These are phyloP conservation scores for Agrostemma githago DNA, from an alignment of 148 eudicot genomes.

Conservation along the genomic window DNA sequence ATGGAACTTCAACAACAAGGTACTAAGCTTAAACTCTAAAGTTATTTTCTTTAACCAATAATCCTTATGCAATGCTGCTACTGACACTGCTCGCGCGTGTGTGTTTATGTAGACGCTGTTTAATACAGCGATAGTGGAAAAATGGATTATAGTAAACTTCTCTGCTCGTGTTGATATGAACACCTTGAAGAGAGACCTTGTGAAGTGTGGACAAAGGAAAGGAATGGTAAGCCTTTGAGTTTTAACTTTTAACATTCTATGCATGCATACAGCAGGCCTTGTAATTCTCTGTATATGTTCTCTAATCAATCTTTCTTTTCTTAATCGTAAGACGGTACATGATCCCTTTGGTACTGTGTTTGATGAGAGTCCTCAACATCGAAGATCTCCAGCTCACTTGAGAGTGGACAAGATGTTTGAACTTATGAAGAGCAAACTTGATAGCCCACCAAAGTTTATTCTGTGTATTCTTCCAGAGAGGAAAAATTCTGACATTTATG, in stretches of 20 bases:
- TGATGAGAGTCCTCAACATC: constrained; percentile 32
- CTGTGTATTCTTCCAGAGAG: constrained; percentile 43
- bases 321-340: constrained; percentile 25
- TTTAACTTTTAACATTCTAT: constrained; percentile 2
- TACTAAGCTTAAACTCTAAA: not conserved
- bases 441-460: constrained; percentile 33
- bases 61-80: not conserved
- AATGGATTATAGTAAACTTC: constrained; percentile 37
- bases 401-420: constrained; percentile 50
- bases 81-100: not conserved
- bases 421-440: constrained; percentile 28
- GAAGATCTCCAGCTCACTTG: constrained; percentile 35
- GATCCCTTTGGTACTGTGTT: constrained; percentile 27
- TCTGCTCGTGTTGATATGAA: constrained; percentile 36
- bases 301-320: not conserved
- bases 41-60: not conserved
- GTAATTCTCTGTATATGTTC: not conserved
- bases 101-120: constrained; percentile 27
- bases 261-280: not conserved
- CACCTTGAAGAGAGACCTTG: constrained; percentile 21
- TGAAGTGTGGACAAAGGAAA: constrained; percentile 35
- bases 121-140: constrained; percentile 16
- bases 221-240: constrained; percentile 29
- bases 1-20: constrained; percentile 44
- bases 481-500: constrained; percentile 41